phyloP scores from a whole-genome alignment of 441 rosid species.

The Populus hybrid region DNA sequence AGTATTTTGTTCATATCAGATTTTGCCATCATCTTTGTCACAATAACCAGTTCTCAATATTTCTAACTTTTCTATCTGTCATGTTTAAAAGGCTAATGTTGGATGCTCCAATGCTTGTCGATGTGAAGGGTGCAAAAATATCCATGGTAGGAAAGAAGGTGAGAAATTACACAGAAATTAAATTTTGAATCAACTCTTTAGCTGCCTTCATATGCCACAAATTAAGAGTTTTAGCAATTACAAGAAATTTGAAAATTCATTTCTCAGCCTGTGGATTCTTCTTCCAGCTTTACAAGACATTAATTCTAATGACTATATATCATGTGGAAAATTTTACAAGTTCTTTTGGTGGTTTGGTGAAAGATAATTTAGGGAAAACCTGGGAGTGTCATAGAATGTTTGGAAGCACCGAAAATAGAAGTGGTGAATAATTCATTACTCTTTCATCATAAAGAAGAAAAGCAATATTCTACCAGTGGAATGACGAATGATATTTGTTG shows the following conservation, averaged over 20 bases:
- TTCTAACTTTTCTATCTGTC: constrained; percentile 5
- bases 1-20: background rate
- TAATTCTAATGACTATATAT: background rate
- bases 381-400: background rate
- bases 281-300: background rate
- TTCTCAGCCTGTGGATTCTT: constrained; percentile 6
- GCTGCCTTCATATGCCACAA: background rate
- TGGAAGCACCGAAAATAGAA: constrained; percentile 1
- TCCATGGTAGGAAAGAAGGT: constrained; percentile 56
- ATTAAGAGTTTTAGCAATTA: background rate
- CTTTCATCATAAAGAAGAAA: no score
- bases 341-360: background rate
- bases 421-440: background rate
- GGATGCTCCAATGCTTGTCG: constrained; percentile 68
- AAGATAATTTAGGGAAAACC: background rate
- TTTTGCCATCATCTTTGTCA: background rate
- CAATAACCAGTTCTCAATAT: background rate
- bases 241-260: background rate
- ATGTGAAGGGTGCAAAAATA: constrained; percentile 63
- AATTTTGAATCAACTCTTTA: background rate
- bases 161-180: constrained; percentile 9
- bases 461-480: background rate
- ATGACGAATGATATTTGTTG: background rate
- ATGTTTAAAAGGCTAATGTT: constrained; percentile 46
- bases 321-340: background rate